Evolutionary conservation across 2,329 filamentous ascomycete genomes (phyloP).

Genomic region (Aureobasidium zeae): DNA sequence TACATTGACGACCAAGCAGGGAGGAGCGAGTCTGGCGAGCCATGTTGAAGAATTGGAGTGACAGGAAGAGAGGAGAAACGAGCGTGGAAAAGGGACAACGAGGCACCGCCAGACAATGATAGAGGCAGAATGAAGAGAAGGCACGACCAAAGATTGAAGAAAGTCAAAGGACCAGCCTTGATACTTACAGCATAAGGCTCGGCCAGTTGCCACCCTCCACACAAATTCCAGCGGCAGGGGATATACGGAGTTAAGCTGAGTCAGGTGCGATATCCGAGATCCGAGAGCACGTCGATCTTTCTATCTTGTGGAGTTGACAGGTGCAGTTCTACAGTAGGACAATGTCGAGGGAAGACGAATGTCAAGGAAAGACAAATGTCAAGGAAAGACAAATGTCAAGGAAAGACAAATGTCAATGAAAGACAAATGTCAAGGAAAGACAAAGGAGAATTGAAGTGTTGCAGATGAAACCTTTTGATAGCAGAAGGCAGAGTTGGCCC

Average conservation of each 20-base stretch:
- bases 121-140: neutral
- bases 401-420: too few relatives aligned
- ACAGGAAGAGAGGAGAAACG: neutral
- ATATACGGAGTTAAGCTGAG: neutral
- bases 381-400: too few relatives aligned
- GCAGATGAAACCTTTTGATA: too few relatives aligned
- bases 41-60: constrained; percentile 5
- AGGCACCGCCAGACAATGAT: constrained; percentile 1
- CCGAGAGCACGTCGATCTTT: constrained; percentile 7
- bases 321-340: too few relatives aligned
- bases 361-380: too few relatives aligned
- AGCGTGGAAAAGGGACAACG: neutral
- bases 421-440: too few relatives aligned
- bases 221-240: neutral
- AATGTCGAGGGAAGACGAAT: too few relatives aligned
- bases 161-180: constrained; percentile 7
- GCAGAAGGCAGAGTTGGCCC: too few relatives aligned
- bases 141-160: neutral
- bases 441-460: too few relatives aligned
- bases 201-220: constrained; percentile 2
- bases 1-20: constrained; percentile 3
- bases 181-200: neutral
- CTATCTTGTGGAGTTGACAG: constrained; percentile 10
- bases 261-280: constrained; percentile 14
- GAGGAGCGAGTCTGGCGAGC: constrained; percentile 12